Percentiles rank a stretch among this genome's conserved stretches.
Evolutionary conservation across 2,329 filamentous ascomycete species (phyloP).

Genomic region (Cladobotryum mycophilum): DNA sequence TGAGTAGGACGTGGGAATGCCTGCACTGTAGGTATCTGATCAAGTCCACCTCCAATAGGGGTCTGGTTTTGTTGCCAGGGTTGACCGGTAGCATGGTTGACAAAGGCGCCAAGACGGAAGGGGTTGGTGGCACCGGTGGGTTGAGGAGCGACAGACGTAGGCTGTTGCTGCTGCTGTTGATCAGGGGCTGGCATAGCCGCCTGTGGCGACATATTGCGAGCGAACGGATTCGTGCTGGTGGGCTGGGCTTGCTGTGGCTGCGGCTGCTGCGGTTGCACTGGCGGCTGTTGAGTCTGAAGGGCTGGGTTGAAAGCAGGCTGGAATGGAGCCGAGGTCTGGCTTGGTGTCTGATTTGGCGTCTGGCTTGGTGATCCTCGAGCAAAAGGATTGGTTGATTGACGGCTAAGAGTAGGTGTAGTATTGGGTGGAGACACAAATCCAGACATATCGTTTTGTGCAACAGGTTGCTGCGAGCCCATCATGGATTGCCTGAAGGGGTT

Average conservation of each 20-base stretch:
- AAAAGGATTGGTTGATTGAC: constrained; percentile 81
- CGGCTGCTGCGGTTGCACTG: constrained; percentile 18
- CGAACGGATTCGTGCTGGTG: constrained; percentile 57
- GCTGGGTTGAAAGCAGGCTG: constrained; percentile 12
- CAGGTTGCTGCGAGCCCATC: constrained; percentile 57
- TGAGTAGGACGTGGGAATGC: constrained; percentile 78
- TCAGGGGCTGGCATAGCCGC: background rate
- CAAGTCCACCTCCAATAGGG: constrained; percentile 73
- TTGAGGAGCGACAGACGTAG: constrained; percentile 57
- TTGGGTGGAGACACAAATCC: constrained; percentile 37
- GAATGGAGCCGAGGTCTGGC: constrained; percentile 18
- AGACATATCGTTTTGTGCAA: constrained; percentile 24
- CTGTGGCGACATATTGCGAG: constrained; percentile 34
- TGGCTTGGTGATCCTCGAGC: constrained; percentile 56
- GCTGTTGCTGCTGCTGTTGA: constrained; percentile 36
- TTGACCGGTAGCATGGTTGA: constrained; percentile 80
- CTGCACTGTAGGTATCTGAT: constrained; percentile 70
- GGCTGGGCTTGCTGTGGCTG: constrained; percentile 41
- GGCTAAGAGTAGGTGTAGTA: constrained; percentile 37
- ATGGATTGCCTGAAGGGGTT: constrained; percentile 95
- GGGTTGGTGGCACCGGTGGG: constrained; percentile 89
- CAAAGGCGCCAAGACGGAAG: constrained; percentile 84
- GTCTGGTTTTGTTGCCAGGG: constrained; percentile 80
- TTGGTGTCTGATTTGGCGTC: constrained; percentile 15
- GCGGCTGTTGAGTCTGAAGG: constrained; percentile 15